Percentiles rank a stretch among this genome's conserved stretches.
Evolutionary conservation across 2,329 filamentous ascomycete species (phyloP).

Genomic region (Penicillium hordei): DNA sequence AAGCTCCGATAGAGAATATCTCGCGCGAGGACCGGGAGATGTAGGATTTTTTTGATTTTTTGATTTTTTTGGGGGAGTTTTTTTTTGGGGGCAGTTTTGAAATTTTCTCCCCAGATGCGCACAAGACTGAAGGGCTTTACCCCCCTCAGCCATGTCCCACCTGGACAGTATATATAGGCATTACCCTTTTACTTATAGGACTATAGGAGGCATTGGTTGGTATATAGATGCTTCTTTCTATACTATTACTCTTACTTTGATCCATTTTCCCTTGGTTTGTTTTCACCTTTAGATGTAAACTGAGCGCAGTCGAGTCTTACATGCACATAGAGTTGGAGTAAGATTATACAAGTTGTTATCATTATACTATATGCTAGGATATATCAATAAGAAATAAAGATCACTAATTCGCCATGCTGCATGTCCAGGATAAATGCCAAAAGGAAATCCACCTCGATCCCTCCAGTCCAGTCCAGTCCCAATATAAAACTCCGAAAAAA

Average conservation of each 20-base stretch:
- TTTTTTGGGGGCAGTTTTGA: too few species aligned
- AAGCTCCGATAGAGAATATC: neutral
- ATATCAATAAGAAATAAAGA: neutral
- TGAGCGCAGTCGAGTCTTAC: neutral
- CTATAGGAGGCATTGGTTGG: neutral
- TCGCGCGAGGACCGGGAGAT: neutral
- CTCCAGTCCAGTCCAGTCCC: neutral
- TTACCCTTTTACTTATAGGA: neutral
- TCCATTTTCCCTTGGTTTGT: neutral
- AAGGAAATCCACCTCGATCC: neutral
- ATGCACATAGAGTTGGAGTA: neutral
- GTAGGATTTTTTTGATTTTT: too few species aligned
- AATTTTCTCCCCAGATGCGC: neutral
- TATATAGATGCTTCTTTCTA: neutral
- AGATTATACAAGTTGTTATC: neutral
- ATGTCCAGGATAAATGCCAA: neutral
- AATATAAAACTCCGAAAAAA: constrained; percentile 5
- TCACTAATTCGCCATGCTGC: neutral
- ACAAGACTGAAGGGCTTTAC: neutral
- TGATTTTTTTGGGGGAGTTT: too few species aligned
- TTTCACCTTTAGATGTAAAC: neutral
- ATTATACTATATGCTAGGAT: constrained; percentile 6
- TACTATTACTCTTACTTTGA: neutral
- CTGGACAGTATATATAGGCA: neutral
- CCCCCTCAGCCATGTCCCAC: neutral